These are phyloP conservation scores for Metschnikowia henanensis DNA, from an alignment of 805 yeast species.

Conservation along the genomic window DNA sequence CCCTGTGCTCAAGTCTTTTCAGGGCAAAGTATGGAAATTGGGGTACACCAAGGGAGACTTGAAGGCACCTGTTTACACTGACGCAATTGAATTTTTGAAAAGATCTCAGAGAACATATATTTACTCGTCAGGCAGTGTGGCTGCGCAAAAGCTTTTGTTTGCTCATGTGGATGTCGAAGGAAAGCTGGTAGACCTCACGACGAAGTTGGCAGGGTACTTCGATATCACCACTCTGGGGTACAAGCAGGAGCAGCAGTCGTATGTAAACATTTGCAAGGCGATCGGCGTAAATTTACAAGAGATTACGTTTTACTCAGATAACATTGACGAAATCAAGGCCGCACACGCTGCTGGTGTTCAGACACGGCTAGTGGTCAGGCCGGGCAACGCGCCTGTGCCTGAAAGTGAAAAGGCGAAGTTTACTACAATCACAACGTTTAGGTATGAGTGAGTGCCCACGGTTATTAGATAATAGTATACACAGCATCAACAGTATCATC, in stretches of 20 bases:
- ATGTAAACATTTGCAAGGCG: conserved; percentile 49
- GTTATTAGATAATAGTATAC: no score
- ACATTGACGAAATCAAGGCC: conserved; percentile 72
- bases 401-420: conserved; percentile 27
- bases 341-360: conserved; percentile 65
- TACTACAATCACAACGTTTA: conserved; percentile 9
- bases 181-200: conserved; percentile 51
- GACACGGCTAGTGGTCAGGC: conserved; percentile 61
- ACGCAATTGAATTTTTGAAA: conserved; percentile 61
- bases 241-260: conserved; percentile 59
- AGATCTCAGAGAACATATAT: conserved; percentile 50
- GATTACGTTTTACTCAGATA: conserved; percentile 77
- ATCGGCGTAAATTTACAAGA: conserved; percentile 35
- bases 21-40: conserved; percentile 78
- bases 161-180: conserved; percentile 49
- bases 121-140: conserved; percentile 87
- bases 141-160: conserved; percentile 82
- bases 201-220: conserved; percentile 62
- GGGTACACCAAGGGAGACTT: conserved; percentile 82
- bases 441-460: conserved; percentile 1
- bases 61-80: conserved; percentile 72
- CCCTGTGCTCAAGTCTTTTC: conserved; percentile 71
- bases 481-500: no score
- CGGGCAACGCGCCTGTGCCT: conserved; percentile 65
- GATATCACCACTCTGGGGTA: conserved; percentile 85